A percentile compares a stretch with the other conserved stretches of the same genome.
Conservation (phyloP, 2,329 filamentous ascomycete species). For the Exophiala xenobiotica region DNA sequence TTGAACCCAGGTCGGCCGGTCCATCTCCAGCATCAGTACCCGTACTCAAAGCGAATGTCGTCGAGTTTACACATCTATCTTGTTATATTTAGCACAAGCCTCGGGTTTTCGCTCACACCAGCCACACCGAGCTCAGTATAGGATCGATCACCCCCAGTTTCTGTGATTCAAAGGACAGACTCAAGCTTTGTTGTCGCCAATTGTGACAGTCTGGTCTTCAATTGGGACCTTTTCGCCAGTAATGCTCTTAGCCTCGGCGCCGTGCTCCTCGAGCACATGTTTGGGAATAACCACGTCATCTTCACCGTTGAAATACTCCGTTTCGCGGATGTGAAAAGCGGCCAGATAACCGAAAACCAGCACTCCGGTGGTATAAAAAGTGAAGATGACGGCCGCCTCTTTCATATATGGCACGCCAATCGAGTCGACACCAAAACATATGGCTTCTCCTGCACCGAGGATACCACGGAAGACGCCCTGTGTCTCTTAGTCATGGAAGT, state of each 20-base stretch:
- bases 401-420: conserved; percentile 15
- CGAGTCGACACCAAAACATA: conserved; percentile 17
- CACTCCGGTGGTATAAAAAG: conserved; percentile 10
- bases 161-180: too few species aligned
- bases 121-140: too few species aligned
- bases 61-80: not conserved
- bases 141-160: too few species aligned
- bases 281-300: conserved; percentile 16
- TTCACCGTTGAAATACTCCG: conserved; percentile 14
- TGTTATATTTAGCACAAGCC: too few species aligned
- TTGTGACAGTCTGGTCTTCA: not conserved
- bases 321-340: conserved; percentile 10
- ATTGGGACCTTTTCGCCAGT: conserved; percentile 1
- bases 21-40: not conserved
- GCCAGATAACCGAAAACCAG: conserved; percentile 9
- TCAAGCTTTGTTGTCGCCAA: conserved; percentile 6
- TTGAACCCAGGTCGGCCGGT: too few species aligned
- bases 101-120: too few species aligned
- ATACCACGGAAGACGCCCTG: conserved; percentile 12
- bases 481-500: not conserved
- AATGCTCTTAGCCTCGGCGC: not conserved
- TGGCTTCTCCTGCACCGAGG: conserved; percentile 15
- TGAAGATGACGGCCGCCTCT: conserved; percentile 12
- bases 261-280: conserved; percentile 13
- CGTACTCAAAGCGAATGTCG: not conserved